Base-by-base conservation (phyloP, 768 basidiomycete species). In the Dioszegia hungarica region DNA sequence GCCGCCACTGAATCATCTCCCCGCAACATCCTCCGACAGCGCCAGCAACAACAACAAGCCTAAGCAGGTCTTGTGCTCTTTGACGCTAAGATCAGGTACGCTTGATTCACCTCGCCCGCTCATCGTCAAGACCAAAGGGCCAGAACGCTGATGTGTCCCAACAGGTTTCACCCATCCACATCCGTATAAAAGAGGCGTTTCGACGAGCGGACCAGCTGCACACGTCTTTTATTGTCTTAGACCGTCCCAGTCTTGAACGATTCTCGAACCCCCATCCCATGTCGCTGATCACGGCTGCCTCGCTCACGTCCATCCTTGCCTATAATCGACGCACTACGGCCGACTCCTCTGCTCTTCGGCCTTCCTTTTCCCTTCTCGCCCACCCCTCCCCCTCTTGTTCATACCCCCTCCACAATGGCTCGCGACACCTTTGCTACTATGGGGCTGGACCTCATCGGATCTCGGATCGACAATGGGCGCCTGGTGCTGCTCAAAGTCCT, bases 401-500 rank as follows among this genome's bases (percentile, higher is more conserved):
- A 6, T 27, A 2, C 28, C 3, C 34, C 22, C 49, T 3, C 36
- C 49, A 69, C 46, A 29, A 69, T 69, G 67, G 68, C 70, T 52
- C 55, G 49, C 46, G 63, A 62, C 67, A 72, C 70, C 31, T 72
- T 72, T 59, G 70, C 70, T 50, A 72, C 66, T 27, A 68, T 64
- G 20, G 71, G 68, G 24, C 61, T 59, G 41, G 62, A 78, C 66
- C 73, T 81, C 37, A 60, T 78, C 53, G 92, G 92, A 41, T 85
- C 86, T 61, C 77, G 84, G 73, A 89, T 98, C 79, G 90, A 93
- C 81, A 81, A 83, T 61, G 86, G 85, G 64, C 79, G 84, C 38
- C 84, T 95, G 56, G 82, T 90, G 76, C 85, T 97, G 62, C 83
- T 88, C 66, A 85, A 88, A 68, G 82, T 92, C 57, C 83, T 97